Evolutionary conservation across 2,329 filamentous ascomycete species (phyloP).

Genomic region (Talaromyces sp.): DNA sequence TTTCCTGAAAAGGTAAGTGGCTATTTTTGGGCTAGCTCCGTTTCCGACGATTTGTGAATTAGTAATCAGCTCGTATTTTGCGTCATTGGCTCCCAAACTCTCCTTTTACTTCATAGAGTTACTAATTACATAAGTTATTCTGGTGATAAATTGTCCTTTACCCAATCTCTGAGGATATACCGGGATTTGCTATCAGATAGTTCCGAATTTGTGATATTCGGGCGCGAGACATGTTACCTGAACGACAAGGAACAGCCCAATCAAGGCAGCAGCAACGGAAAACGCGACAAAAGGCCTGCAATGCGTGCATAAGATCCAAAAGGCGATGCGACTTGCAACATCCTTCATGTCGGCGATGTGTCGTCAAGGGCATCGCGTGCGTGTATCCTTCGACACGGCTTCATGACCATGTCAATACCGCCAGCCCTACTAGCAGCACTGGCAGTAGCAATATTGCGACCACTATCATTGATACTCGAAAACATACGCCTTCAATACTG

Average conservation of each 20-base stretch:
- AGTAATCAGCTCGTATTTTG: background rate
- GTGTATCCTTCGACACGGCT: conserved; percentile 15
- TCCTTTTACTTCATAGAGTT: background rate
- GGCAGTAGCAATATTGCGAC: background rate
- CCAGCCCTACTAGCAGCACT: background rate
- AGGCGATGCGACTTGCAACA: conserved; percentile 16
- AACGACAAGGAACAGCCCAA: background rate
- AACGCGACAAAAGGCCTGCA: conserved; percentile 17
- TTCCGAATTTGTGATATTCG: too few species aligned
- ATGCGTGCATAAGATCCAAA: conserved; percentile 16
- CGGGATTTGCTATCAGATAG: too few species aligned
- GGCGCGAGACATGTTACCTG: background rate
- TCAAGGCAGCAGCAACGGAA: conserved; percentile 1
- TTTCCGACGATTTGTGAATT: background rate
- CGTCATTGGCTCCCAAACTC: background rate
- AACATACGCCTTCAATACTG: background rate
- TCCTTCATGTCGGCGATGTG: conserved; percentile 17
- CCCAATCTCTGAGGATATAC: too few species aligned
- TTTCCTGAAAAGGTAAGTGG: background rate
- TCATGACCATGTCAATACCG: conserved; percentile 4
- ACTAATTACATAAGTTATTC: background rate
- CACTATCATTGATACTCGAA: background rate
- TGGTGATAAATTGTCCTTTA: background rate
- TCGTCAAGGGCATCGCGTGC: conserved; percentile 1
- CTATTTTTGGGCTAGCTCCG: background rate